Base-by-base conservation (phyloP, 305 asterid species). In the Fraxinus platypoda region DNA sequence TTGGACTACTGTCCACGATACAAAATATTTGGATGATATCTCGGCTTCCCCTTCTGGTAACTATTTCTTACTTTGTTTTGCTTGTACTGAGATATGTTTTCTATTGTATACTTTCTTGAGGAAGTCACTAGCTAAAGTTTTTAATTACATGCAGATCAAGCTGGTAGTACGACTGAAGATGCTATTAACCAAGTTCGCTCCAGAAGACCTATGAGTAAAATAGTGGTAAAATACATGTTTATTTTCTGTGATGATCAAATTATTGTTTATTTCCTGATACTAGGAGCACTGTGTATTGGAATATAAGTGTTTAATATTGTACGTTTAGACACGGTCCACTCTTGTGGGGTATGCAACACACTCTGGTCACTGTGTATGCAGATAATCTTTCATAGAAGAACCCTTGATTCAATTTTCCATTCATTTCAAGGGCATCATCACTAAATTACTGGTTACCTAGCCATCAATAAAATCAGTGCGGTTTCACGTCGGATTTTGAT, bases 181-280 rank as follows among this genome's bases (percentile, higher is more conserved):
- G 97, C 93, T 83, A 92, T 94, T 81, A 92, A 86, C 87, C 91
- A 93, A 84, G 94, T 93, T 84, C 98, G 98, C 49, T 87, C 94
- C 38, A 88, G 84, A 85, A 87, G 95, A 86, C 97, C 92, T 85
- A 93, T 93, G 92, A 95, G 98, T 81, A 86, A 91, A 59, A 91
- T 85, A 73, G 98, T 91, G 93, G 98, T 93, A 89, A 35, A 43
- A 76, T 76, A 25, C 25, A 43, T 13, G 7, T 43, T 28, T 21
- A 57, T 74, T 74, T 17, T 4, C 25, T 4, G 49, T 19, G 17
- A 31, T 19, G 17, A 31, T 34, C 30, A 28, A 13, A 17, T 8
- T 28, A 6, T 34, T 25, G 54, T 35, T 74, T 19, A 38, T 26
- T 17, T 15, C 21, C 21, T 74, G 68, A 57, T 57, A 57, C 28